A percentile compares a stretch with the other conserved stretches of the same genome.
phyloP scores from a whole-genome alignment of 163 green algal genomes.

The Prototheca cutis region DNA sequence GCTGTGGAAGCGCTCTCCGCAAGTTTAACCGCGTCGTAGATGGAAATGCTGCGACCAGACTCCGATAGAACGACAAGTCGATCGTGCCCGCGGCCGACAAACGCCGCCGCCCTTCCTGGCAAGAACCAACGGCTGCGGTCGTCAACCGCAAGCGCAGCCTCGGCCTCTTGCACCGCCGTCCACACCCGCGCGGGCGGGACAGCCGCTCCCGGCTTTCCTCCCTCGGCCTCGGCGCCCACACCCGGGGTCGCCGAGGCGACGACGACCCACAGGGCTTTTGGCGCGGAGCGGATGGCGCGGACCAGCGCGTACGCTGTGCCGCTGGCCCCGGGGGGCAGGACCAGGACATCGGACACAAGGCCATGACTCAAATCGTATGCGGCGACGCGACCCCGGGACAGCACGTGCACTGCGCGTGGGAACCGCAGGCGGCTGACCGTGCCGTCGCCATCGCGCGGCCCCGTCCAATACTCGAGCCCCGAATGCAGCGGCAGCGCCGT shows the following conservation, averaged over 20 bases:
- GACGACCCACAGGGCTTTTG: constrained; percentile 5
- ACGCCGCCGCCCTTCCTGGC: constrained; percentile 14
- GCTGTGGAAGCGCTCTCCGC: not conserved
- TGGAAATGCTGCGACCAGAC: constrained; percentile 11
- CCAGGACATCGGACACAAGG: constrained; percentile 35
- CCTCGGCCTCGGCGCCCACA: constrained; percentile 5
- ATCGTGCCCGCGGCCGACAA: constrained; percentile 16
- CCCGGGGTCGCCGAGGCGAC: too few relatives aligned
- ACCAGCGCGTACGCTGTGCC: constrained; percentile 11
- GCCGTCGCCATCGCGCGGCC: constrained; percentile 7
- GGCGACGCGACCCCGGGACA: constrained; percentile 22
- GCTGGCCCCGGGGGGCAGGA: constrained; percentile 5
- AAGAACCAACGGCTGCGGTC: constrained; percentile 3
- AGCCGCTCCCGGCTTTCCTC: not conserved
- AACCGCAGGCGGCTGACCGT: constrained; percentile 20
- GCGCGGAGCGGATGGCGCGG: constrained; percentile 5
- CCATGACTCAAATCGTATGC: constrained; percentile 54
- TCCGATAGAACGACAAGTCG: constrained; percentile 18
- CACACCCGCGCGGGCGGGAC: constrained; percentile 4
- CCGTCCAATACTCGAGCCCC: constrained; percentile 19
- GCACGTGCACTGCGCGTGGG: constrained; percentile 16
- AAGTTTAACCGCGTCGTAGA: constrained; percentile 26
- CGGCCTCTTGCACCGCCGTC: constrained; percentile 9
- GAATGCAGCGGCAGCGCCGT: not conserved
- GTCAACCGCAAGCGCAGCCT: constrained; percentile 16